Conservation (phyloP, 257 asterid genomes). For the Capsicum rhomboideum region DNA sequence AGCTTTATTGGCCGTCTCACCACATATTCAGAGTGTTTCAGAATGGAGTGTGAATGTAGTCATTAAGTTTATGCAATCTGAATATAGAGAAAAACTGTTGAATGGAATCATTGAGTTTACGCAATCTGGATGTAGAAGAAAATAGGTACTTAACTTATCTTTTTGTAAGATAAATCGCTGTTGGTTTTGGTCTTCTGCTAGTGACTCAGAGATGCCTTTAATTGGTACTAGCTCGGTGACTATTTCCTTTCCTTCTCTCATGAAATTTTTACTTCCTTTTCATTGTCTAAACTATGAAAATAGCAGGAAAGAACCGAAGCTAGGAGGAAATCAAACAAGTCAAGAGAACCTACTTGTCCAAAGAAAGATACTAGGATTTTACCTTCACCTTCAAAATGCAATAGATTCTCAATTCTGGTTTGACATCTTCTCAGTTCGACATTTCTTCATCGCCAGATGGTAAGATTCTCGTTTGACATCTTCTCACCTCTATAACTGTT, state of each 20-base stretch:
- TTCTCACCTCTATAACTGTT: neutral
- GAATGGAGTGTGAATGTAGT: conserved; percentile 81
- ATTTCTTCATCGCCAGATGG: too few species aligned
- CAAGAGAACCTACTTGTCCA: conserved; percentile 21
- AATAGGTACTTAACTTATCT: conserved; percentile 33
- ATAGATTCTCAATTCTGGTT: too few species aligned
- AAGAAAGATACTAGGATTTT: too few species aligned
- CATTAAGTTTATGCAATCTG: too few species aligned
- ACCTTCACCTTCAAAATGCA: too few species aligned
- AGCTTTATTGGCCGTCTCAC: conserved; percentile 61
- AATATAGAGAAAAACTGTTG: too few species aligned
- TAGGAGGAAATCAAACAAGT: conserved; percentile 23
- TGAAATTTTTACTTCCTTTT: neutral
- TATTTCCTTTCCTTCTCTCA: neutral
- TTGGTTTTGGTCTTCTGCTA: too few species aligned
- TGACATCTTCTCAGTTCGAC: too few species aligned
- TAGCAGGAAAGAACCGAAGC: conserved; percentile 42
- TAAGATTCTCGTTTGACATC: too few species aligned
- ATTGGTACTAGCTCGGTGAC: neutral
- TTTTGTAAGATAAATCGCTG: too few species aligned
- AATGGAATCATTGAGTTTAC: conserved; percentile 58
- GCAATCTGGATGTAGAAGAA: conserved; percentile 38
- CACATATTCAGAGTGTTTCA: conserved; percentile 26
- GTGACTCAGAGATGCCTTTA: neutral
- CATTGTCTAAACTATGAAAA: too few species aligned